Evolutionary conservation across 2,329 filamentous ascomycete species (phyloP), one percentile per base, ranked within the genome.

Genomic region (Calcarisporium arbuscula): DNA sequence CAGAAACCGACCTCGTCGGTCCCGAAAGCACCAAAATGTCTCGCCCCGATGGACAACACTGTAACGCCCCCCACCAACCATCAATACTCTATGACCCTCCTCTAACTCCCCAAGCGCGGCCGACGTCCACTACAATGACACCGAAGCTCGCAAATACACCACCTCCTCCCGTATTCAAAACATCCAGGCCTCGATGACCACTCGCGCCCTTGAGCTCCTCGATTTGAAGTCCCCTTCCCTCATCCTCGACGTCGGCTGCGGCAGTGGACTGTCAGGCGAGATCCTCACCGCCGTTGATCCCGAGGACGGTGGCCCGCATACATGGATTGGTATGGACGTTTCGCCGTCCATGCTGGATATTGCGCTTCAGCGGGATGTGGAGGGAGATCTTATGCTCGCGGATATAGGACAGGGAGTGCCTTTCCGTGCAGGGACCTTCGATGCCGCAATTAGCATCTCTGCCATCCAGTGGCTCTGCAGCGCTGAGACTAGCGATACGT

Each of bases 401-500:
- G 92, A 98, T 53, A 94, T 95, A 32, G 92, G 92, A 0, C 92
- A 98, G 54, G 92, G 92, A 2, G 78, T 98, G 0, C 92, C 92
- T 0, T 98, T 98, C 58, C 80, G 92, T 12, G 77, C 92, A 0
- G 92, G 92, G 20, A 78, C 82, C 0, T 98, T 98, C 54, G 92
- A 98, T 57, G 92, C 90, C 1, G 92, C 92, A 16, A 88, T 98
- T 49, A 88, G 81, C 52, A 96, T 98, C 56, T 87, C 80, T 48
- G 92, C 92, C 1, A 84, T 98, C n/a, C 92, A 98, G 61, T 98
- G 92, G 92, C 71, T 98, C 19, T 98, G 92, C 61, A 96, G 95
- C 59, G 92, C 90, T 26, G 92, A 96, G 59, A 85, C 76, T 40
- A 85, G 78, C 53, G 87, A 94, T 32, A 89, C 92, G 1, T 85